Percentiles rank a stretch among this genome's conserved stretches.
Conservation (phyloP, 176 grass and related monocot species). For the Triticum timopheevii region DNA sequence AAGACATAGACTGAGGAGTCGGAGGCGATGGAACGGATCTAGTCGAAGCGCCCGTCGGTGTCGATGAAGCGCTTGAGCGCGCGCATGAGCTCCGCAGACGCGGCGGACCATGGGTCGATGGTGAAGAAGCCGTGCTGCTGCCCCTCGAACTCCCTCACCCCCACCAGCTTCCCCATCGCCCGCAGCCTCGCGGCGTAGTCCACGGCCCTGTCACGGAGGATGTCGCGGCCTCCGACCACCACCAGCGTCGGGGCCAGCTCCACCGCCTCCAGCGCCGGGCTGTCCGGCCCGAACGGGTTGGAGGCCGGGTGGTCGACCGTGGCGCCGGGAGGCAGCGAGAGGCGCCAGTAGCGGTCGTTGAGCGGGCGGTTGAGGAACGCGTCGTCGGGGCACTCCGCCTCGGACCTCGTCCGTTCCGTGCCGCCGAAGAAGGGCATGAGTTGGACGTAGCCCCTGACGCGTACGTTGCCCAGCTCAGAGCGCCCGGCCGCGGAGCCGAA, state of each 20-base stretch:
- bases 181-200: slow-evolving; percentile 66
- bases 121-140: slow-evolving; percentile 98
- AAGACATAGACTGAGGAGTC: too few relatives aligned
- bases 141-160: slow-evolving; percentile 56
- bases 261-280: slow-evolving; percentile 42
- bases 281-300: slow-evolving; percentile 74
- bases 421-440: slow-evolving; percentile 89
- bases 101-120: slow-evolving; percentile 60
- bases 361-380: slow-evolving; percentile 64
- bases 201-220: slow-evolving; percentile 72
- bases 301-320: slow-evolving; percentile 59
- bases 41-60: slow-evolving; percentile 30
- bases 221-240: slow-evolving; percentile 63
- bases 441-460: slow-evolving; percentile 55
- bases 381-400: slow-evolving; percentile 69
- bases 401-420: slow-evolving; percentile 48
- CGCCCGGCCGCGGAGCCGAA: slow-evolving; percentile 45
- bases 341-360: slow-evolving; percentile 87
- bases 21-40: not conserved
- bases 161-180: slow-evolving; percentile 67
- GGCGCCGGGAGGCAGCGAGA: slow-evolving; percentile 59
- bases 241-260: slow-evolving; percentile 64
- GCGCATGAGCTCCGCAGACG: slow-evolving; percentile 65
- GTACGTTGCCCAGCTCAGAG: slow-evolving; percentile 41
- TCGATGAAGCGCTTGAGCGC: slow-evolving; percentile 62